Evolutionary conservation across 768 basidiomycete species (phyloP), one percentile per base, ranked within the genome.

Genomic region (Galerina sulciceps): DNA sequence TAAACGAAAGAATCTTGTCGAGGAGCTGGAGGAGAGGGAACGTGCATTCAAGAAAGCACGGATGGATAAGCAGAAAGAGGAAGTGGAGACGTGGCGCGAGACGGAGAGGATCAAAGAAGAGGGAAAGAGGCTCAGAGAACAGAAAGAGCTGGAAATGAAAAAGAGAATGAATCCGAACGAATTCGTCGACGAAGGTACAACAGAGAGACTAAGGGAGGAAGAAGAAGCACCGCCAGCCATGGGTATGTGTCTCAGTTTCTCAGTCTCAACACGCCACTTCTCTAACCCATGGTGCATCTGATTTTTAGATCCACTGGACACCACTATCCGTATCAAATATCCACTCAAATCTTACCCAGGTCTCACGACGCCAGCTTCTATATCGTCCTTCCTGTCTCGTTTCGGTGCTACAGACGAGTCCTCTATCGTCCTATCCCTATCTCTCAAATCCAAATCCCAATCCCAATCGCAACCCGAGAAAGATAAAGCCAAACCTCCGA

Each of bases 11-110:
- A 81, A 71, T 35, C 74, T 94, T 61, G 81, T 91, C 18, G 87
- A 89, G 34, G 92, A 93, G 66, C 79, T 94, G 13, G 93, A 94
- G 69, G 87, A 85, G 65, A 79, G 89, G 35, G 93, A 94, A 64
- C 81, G 84, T 9, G 89, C 82, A 17, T 86, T 88, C 73, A 94
- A 93, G 78, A 90, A 89, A 68, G 78, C 85, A 1, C 81, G 81
- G 50, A 63, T 81, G 50, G 89, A 86, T n/a, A 84, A 85, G 62
- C 80, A 84, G 59, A 79, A 83, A 61, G 83, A 87, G 61, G 83
- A 85, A 67, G 75, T 73, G 3, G 78, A 75, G 44, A 72, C 78
- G 53, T 82, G 81, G 74, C 77, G 82, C 6, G 86, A 90, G 68
- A 86, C 86, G 2, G 90, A 90, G 68, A 80, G 77, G 40, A 86